A percentile compares a stretch with the other conserved stretches of the same genome.
These are phyloP conservation scores for Dendrobium huoshanense DNA, from an alignment of 106 monocot species.

Conservation along the genomic window DNA sequence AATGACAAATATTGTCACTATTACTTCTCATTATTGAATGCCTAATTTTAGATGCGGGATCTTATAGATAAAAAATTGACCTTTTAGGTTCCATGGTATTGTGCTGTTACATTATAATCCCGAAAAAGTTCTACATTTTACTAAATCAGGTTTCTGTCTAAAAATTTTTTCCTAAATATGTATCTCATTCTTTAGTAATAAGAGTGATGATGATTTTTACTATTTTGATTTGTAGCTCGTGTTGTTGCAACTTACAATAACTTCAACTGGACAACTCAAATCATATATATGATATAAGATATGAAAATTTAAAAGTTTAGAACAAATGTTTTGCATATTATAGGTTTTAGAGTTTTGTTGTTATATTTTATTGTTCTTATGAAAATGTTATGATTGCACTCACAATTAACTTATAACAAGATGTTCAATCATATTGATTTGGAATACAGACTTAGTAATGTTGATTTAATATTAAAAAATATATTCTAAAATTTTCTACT, in stretches of 20 bases:
- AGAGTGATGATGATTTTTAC: not conserved
- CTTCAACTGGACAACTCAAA: not conserved
- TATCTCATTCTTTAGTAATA: no score
- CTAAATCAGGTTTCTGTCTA: no score
- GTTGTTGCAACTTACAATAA: not conserved
- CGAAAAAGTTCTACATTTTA: no score
- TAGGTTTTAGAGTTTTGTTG: not conserved
- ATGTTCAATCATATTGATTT: not conserved
- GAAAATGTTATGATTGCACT: not conserved
- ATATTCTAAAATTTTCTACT: not conserved
- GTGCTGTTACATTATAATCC: no score
- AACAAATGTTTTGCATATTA: not conserved
- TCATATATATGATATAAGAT: not conserved
- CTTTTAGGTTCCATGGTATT: no score
- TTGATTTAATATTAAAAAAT: conserved; percentile 1
- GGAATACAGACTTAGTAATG: not conserved
- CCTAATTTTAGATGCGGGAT: no score
- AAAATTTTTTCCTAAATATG: no score
- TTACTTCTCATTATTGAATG: no score
- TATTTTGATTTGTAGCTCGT: not conserved
- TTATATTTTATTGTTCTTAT: not conserved
- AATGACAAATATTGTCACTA: no score
- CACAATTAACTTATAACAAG: not conserved
- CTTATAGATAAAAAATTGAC: no score
- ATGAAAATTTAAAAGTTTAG: not conserved